A percentile compares a stretch with the other conserved stretches of the same genome.
phyloP scores from a whole-genome alignment of 2,329 filamentous ascomycete genomes.

The Emergomyces pasteurianus region DNA sequence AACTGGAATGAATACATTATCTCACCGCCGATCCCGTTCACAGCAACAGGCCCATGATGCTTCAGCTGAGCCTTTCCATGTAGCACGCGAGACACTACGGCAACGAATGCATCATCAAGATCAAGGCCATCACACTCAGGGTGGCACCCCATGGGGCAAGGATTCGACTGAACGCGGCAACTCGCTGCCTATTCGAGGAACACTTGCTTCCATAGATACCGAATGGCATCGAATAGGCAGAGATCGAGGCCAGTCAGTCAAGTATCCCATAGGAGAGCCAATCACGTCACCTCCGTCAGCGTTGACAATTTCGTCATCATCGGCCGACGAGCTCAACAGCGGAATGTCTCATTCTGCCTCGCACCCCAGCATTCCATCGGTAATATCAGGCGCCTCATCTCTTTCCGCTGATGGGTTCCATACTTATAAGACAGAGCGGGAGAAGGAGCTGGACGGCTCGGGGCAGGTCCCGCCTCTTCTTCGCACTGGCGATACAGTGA shows the following conservation, averaged over 20 bases:
- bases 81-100: slow-evolving; percentile 24
- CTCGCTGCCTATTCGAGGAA: slow-evolving; percentile 3
- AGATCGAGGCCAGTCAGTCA: slow-evolving; percentile 7
- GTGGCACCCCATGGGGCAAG: neutral
- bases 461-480: slow-evolving; percentile 25
- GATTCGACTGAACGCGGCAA: slow-evolving; percentile 4
- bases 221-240: slow-evolving; percentile 4
- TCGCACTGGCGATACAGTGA: slow-evolving; percentile 32
- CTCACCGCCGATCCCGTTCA: slow-evolving; percentile 26
- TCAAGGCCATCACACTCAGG: neutral
- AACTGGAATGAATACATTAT: slow-evolving; percentile 8
- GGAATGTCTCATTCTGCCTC: slow-evolving; percentile 38
- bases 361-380: slow-evolving; percentile 36
- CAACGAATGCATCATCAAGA: slow-evolving; percentile 20
- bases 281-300: slow-evolving; percentile 30
- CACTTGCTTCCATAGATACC: slow-evolving; percentile 10
- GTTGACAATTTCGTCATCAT: slow-evolving; percentile 35
- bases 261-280: slow-evolving; percentile 14
- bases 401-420: slow-evolving; percentile 29
- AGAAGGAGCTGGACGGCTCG: slow-evolving; percentile 17
- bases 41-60: slow-evolving; percentile 22
- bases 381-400: slow-evolving; percentile 35
- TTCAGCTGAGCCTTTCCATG: slow-evolving; percentile 23
- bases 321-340: slow-evolving; percentile 34
- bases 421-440: slow-evolving; percentile 14